These are phyloP conservation scores for Gilbertella persicaria DNA, from an alignment of 371 early-diverging fungal species.

Conservation along the genomic window DNA sequence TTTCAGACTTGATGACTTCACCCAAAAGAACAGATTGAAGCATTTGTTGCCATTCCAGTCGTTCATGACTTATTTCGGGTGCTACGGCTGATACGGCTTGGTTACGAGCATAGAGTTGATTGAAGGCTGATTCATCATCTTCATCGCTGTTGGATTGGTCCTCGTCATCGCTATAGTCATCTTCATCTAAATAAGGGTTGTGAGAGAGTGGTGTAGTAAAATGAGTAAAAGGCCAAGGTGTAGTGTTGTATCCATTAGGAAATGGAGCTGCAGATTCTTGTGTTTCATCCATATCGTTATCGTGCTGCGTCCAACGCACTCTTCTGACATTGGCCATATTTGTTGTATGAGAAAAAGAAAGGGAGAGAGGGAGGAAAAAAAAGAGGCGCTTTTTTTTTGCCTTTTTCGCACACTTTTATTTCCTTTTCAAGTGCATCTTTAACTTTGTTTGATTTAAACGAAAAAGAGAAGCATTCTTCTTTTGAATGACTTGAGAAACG, in stretches of 20 bases:
- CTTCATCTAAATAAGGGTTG: conserved; percentile 26
- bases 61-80: conserved; percentile 66
- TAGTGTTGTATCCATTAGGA: neutral
- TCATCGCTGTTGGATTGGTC: conserved; percentile 29
- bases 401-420: too few species aligned
- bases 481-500: too few species aligned
- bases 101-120: conserved; percentile 37
- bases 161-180: conserved; percentile 34
- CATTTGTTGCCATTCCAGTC: conserved; percentile 86
- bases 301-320: conserved; percentile 36
- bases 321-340: conserved; percentile 33
- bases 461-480: too few species aligned
- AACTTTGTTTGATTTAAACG: too few species aligned
- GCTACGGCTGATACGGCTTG: conserved; percentile 36
- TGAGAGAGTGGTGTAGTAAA: conserved; percentile 11
- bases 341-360: too few species aligned
- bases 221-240: conserved; percentile 23
- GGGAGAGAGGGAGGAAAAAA: too few species aligned
- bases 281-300: conserved; percentile 14
- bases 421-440: too few species aligned
- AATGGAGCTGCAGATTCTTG: neutral
- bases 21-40: conserved; percentile 82
- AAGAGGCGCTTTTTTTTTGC: too few species aligned
- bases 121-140: conserved; percentile 37
- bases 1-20: conserved; percentile 86